Evolutionary conservation across 1,139 yeast genomes (phyloP).

Genomic region (Scheffersomyces titani): DNA sequence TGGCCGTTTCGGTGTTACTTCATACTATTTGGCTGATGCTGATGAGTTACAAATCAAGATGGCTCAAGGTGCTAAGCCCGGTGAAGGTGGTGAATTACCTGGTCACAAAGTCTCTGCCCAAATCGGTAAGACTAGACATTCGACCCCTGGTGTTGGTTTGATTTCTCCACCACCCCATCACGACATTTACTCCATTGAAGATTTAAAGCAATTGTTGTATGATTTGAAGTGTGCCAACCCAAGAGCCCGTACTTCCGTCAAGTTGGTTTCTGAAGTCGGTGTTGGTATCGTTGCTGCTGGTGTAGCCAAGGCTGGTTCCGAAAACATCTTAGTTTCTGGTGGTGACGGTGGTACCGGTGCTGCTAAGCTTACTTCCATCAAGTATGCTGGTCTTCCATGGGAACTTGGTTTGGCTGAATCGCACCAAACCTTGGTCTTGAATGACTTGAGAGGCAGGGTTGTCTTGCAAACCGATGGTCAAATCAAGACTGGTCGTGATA

Average conservation of each 20-base stretch:
- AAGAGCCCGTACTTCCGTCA: conserved; percentile 94
- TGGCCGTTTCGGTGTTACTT: conserved; percentile 97
- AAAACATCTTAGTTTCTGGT: conserved; percentile 91
- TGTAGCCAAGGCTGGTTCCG: conserved; percentile 98
- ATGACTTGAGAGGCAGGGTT: conserved; percentile 94
- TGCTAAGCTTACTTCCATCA: conserved; percentile 94
- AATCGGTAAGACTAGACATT: conserved; percentile 95
- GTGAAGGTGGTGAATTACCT: conserved; percentile 99
- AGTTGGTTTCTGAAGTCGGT: conserved; percentile 96
- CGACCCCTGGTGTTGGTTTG: conserved; percentile 95
- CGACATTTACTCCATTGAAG: conserved; percentile 97
- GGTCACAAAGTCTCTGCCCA: conserved; percentile 88
- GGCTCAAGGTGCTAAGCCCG: conserved; percentile 99
- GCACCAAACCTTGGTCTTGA: conserved; percentile 93
- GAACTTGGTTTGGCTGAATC: conserved; percentile 98
- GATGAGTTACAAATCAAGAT: conserved; percentile 97
- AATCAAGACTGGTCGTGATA: conserved; percentile 92
- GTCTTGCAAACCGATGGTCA: conserved; percentile 97
- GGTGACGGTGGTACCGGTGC: conserved; percentile 99
- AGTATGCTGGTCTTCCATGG: conserved; percentile 98
- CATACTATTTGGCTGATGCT: conserved; percentile 91
- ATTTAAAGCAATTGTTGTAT: conserved; percentile 92
- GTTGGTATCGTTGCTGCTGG: conserved; percentile 99
- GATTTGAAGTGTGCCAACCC: conserved; percentile 97
- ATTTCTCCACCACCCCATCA: conserved; percentile 99